Base-by-base conservation (phyloP, 2,329 filamentous ascomycete genomes). In the Fusarium sp. region DNA sequence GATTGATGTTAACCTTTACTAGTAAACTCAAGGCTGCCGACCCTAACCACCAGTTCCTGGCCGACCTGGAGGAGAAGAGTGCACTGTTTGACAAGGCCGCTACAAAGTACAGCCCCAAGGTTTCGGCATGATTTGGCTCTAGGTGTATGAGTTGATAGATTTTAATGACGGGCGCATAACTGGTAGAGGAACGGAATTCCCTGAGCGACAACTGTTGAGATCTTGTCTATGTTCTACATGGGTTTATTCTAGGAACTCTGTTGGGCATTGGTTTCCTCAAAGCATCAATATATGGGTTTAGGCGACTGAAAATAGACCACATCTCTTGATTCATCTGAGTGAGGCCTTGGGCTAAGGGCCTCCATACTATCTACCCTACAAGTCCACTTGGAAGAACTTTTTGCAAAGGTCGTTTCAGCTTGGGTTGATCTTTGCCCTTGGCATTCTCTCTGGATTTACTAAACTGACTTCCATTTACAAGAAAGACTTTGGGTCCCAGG, bases 71-170 rank as follows among this genome's bases (percentile, higher is more conserved):
- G 79, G 94, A 95, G 84, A 98, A 98, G 91, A 94, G 91, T 82
- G 89, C 88, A n/a, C 84, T 95, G 67, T 98, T 98, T 81, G 94
- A 97, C 82, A 91, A 91, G 78, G 95, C 95, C 14, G 94, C 94
- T 22, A 88, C 90, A 29, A 98, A 97, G 85, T 98, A 97, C 84
- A 92, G 91, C 75, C 90, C 95, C 36, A 98, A 96, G 87, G 94
- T 95, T 71, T 88, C 91, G 70, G 87, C 89, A 70, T 84, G 77
- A 76, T 68, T 66, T 69, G 50, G 54, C 25, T 47, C 22, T 63
- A 65, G 65, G 36, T 67, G 61, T 62, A 73, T 68, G 66, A 70
- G 77, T 77, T 76, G 78, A 78, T 71, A 77, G 66, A 75, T 63
- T 38, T 75, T 80, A 71, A 81, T 79, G 77, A 81, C 68, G 66